phyloP scores from a whole-genome alignment of 768 basidiomycete species.

The Mycena galopus region DNA sequence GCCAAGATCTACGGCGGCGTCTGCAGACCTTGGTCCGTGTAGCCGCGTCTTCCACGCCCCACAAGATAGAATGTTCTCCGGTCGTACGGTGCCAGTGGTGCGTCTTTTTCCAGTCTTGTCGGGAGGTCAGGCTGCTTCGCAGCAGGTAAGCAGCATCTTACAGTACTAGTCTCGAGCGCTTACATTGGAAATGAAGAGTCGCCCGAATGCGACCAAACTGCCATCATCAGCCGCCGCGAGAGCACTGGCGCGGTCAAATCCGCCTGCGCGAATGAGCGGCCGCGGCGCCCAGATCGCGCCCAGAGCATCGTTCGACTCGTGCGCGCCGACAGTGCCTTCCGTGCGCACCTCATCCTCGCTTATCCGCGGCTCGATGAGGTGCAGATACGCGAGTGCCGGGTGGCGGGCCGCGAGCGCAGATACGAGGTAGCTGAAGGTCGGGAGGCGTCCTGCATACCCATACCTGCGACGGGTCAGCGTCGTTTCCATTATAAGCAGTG shows the following conservation, averaged over 20 bases:
- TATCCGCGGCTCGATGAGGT: constrained; percentile 52
- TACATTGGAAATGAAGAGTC: constrained; percentile 15
- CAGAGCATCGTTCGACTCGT: constrained; percentile 44
- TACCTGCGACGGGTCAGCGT: constrained; percentile 41
- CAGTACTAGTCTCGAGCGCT: constrained; percentile 8
- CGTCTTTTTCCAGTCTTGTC: neutral
- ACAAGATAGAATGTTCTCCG: too few relatives aligned
- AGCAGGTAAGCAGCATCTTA: constrained; percentile 8
- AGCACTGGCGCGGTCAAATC: constrained; percentile 48
- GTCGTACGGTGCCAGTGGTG: too few relatives aligned
- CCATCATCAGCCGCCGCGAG: constrained; percentile 44
- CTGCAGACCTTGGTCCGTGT: neutral
- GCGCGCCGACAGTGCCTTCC: neutral
- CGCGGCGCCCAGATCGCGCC: constrained; percentile 48
- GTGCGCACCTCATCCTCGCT: constrained; percentile 16
- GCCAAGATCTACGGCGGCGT: neutral
- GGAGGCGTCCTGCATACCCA: constrained; percentile 58
- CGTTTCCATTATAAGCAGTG: neutral
- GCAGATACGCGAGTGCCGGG: constrained; percentile 58
- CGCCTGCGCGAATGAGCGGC: constrained; percentile 51
- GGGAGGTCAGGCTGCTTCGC: constrained; percentile 14
- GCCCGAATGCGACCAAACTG: constrained; percentile 8
- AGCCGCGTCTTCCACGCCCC: neutral
- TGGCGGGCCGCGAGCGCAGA: constrained; percentile 47
- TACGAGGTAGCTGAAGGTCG: constrained; percentile 60